phyloP scores from a whole-genome alignment of 2,329 filamentous ascomycete genomes.

The Nemania abortiva region DNA sequence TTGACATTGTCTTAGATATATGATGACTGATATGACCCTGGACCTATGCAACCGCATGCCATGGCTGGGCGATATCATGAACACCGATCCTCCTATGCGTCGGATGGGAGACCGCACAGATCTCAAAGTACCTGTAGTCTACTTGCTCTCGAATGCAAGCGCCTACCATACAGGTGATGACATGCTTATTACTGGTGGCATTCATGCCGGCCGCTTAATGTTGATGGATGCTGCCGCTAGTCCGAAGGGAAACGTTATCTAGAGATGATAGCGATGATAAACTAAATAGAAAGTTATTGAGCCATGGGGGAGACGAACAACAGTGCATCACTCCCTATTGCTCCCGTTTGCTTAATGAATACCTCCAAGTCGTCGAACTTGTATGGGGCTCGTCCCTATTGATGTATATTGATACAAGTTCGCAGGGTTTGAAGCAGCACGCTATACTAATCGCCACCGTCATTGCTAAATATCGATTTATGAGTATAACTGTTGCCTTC shows the following conservation, averaged over 20 bases:
- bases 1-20: constrained; percentile 47
- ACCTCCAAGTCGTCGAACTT: neutral
- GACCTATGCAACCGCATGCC: constrained; percentile 48
- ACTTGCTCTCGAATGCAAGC: constrained; percentile 56
- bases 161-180: constrained; percentile 58
- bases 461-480: neutral
- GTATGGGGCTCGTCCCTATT: neutral
- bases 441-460: neutral
- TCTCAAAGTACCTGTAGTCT: constrained; percentile 56
- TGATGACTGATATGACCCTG: constrained; percentile 53
- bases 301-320: neutral
- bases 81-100: constrained; percentile 55
- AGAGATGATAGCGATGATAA: neutral
- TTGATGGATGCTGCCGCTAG: neutral
- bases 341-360: neutral
- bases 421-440: neutral
- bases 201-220: constrained; percentile 47
- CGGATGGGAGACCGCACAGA: constrained; percentile 55
- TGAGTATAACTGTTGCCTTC: neutral
- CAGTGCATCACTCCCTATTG: neutral
- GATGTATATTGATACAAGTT: neutral
- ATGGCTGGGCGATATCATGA: constrained; percentile 52
- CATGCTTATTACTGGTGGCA: constrained; percentile 54
- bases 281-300: neutral
- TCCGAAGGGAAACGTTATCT: neutral